Conservation (phyloP, 2,329 filamentous ascomycete genomes). For the Claviceps capensis region DNA sequence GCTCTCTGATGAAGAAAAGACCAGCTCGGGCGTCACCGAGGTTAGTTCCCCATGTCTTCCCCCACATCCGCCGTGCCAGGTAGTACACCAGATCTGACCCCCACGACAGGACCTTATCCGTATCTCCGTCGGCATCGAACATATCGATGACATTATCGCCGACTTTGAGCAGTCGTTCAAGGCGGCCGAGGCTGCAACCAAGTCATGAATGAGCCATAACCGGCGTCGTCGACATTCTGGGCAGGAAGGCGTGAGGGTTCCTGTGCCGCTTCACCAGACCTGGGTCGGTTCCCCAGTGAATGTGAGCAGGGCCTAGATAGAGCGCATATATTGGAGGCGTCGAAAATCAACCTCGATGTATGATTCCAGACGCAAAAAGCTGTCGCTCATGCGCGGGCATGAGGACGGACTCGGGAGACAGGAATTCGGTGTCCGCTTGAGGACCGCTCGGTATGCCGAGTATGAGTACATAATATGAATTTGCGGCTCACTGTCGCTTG, state of each 20-base stretch:
- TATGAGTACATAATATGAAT: too few relatives aligned
- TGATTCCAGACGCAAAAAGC: too few relatives aligned
- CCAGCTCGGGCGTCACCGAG: conserved; percentile 69
- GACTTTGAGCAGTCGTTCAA: conserved; percentile 89
- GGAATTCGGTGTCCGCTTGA: too few relatives aligned
- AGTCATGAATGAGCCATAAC: neutral
- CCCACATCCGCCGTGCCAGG: neutral
- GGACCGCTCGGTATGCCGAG: too few relatives aligned
- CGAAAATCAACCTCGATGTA: too few relatives aligned
- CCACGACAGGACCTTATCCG: conserved; percentile 63
- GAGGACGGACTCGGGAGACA: too few relatives aligned
- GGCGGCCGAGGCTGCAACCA: conserved; percentile 33
- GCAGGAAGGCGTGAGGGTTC: neutral
- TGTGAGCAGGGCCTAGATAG: too few relatives aligned
- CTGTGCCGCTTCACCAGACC: too few relatives aligned
- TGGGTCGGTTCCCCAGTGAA: neutral
- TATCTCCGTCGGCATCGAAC: conserved; percentile 89
- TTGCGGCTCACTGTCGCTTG: too few relatives aligned
- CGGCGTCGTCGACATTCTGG: neutral
- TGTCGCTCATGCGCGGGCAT: too few relatives aligned
- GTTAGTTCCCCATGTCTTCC: conserved; percentile 21
- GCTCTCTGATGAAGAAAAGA: conserved; percentile 67
- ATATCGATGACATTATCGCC: conserved; percentile 93
- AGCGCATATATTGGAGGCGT: too few relatives aligned
- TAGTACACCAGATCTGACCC: neutral